Evolutionary conservation across 2,329 filamentous ascomycete species (phyloP).

Genomic region (Canariomyces notabilis): DNA sequence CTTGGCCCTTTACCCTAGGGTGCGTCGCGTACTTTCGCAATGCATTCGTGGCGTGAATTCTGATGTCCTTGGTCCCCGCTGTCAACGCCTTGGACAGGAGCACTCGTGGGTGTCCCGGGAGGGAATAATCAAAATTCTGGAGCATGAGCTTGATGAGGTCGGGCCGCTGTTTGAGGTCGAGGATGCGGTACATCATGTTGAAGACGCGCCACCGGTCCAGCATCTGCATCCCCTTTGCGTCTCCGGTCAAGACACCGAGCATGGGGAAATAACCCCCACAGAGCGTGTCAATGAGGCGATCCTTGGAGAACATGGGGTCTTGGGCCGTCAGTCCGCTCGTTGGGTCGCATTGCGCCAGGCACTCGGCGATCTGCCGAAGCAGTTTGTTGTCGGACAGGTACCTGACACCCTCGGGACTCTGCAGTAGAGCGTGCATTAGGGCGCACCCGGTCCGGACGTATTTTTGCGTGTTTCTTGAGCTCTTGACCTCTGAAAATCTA

Average conservation of each 20-base stretch:
- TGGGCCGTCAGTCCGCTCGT: constrained; percentile 72
- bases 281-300: constrained; percentile 79
- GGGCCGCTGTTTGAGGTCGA: constrained; percentile 83
- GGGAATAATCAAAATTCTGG: constrained; percentile 85
- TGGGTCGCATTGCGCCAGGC: constrained; percentile 89
- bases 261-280: constrained; percentile 93
- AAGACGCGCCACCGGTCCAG: constrained; percentile 96
- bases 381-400: constrained; percentile 91
- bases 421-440: constrained; percentile 77
- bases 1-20: constrained; percentile 36
- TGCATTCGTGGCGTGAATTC: constrained; percentile 82
- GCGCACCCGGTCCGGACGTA: constrained; percentile 89
- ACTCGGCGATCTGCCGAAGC: constrained; percentile 89
- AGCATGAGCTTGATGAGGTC: constrained; percentile 87
- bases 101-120: constrained; percentile 84
- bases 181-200: constrained; percentile 99
- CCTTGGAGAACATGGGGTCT: constrained; percentile 81
- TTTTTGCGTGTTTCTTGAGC: constrained; percentile 87
- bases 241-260: constrained; percentile 79
- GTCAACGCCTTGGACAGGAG: constrained; percentile 92
- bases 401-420: constrained; percentile 76
- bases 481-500: constrained; percentile 84
- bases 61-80: constrained; percentile 82
- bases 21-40: constrained; percentile 78
- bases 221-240: constrained; percentile 77